These are phyloP conservation scores for Tolypocladium ophioglossoides DNA, from an alignment of 2,329 filamentous ascomycete species.

Conservation along the genomic window DNA sequence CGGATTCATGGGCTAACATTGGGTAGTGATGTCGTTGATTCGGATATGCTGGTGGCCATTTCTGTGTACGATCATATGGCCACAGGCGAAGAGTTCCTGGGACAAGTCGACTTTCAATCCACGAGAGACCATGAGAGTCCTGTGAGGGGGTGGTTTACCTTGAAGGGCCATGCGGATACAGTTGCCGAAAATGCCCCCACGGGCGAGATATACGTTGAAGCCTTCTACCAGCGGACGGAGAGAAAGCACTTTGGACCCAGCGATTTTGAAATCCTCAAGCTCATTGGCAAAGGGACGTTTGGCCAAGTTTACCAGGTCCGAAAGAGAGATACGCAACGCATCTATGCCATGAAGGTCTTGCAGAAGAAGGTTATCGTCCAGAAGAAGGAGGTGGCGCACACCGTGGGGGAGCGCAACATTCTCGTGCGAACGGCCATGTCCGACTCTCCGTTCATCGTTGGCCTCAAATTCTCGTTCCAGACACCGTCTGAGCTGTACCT, in stretches of 20 bases:
- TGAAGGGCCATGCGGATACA: conserved; percentile 67
- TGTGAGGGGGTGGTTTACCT: conserved; percentile 74
- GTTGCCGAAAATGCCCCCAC: conserved; percentile 61
- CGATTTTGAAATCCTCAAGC: conserved; percentile 90
- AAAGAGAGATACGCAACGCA: conserved; percentile 90
- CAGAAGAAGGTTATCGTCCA: conserved; percentile 99
- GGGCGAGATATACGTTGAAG: conserved; percentile 82
- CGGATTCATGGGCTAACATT: conserved; percentile 5
- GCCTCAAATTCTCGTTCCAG: conserved; percentile 97
- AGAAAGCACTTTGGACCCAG: conserved; percentile 89
- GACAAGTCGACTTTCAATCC: conserved; percentile 74
- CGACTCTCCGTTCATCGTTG: conserved; percentile 95
- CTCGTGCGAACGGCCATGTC: conserved; percentile 91
- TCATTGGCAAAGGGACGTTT: conserved; percentile 97
- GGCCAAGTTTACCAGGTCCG: conserved; percentile 97
- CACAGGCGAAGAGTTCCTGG: conserved; percentile 80
- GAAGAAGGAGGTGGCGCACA: conserved; percentile 98
- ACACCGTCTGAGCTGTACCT: conserved; percentile 93
- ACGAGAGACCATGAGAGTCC: conserved; percentile 56
- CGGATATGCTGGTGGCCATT: conserved; percentile 81
- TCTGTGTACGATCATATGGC: conserved; percentile 81
- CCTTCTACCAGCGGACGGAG: conserved; percentile 76
- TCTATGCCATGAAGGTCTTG: conserved; percentile 98
- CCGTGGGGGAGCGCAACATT: conserved; percentile 93
- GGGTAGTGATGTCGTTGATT: conserved; percentile 81